Evolutionary conservation across 371 early-diverging fungal species (phyloP).

Genomic region (Actinomortierella wolfii): DNA sequence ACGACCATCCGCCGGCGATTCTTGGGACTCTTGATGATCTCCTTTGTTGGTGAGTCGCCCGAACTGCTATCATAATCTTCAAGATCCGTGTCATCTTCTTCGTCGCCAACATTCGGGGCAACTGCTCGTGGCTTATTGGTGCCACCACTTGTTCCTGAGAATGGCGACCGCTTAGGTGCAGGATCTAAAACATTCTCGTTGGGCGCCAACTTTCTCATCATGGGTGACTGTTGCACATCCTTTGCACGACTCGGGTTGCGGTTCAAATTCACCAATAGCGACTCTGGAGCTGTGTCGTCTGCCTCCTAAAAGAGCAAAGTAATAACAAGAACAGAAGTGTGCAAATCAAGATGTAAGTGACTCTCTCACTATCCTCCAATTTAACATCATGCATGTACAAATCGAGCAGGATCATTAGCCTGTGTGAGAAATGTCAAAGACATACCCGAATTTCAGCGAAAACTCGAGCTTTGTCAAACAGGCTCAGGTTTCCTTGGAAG

Average conservation of each 20-base stretch:
- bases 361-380: too few relatives aligned
- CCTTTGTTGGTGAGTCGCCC: too few relatives aligned
- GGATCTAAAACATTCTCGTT: conserved; percentile 62
- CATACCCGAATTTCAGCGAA: conserved; percentile 80
- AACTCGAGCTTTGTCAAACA: conserved; percentile 79
- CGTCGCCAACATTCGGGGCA: conserved; percentile 11
- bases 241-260: conserved; percentile 50
- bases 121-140: background rate
- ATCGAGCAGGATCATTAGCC: too few relatives aligned
- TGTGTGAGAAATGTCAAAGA: too few relatives aligned
- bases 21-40: too few relatives aligned
- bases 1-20: too few relatives aligned
- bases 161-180: conserved; percentile 22
- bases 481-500: conserved; percentile 76
- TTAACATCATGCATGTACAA: too few relatives aligned
- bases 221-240: conserved; percentile 35
- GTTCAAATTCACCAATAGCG: conserved; percentile 70
- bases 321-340: conserved; percentile 1
- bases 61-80: too few relatives aligned
- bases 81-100: conserved; percentile 14
- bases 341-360: background rate
- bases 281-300: conserved; percentile 75
- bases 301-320: conserved; percentile 50
- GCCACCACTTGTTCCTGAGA: conserved; percentile 3
- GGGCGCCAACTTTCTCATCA: conserved; percentile 50